A percentile compares a stretch with the other conserved stretches of the same genome.
Conservation (phyloP, 257 asterid species). For the Petrea volubilis region DNA sequence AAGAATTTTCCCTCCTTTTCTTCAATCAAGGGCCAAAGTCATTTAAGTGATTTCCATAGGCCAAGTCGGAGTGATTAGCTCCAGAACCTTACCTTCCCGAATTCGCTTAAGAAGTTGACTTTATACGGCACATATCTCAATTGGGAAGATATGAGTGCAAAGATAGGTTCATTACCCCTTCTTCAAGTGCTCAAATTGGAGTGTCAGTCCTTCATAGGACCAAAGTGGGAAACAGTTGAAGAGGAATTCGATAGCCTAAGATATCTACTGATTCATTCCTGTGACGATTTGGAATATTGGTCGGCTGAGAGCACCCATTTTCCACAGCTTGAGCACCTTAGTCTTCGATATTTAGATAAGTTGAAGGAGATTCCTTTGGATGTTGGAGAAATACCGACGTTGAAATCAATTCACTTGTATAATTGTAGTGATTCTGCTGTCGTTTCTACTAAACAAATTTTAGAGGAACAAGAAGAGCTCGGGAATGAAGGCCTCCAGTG, state of each 20-base stretch:
- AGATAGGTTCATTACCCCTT: too few relatives aligned
- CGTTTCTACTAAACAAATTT: too few relatives aligned
- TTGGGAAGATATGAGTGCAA: too few relatives aligned
- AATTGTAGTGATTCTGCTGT: neutral
- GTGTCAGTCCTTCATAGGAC: too few relatives aligned
- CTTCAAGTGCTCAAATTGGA: too few relatives aligned
- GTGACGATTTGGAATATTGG: neutral
- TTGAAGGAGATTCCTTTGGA: conserved; percentile 24
- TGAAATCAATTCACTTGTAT: neutral
- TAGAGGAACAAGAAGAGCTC: too few relatives aligned
- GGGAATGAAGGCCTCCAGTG: too few relatives aligned
- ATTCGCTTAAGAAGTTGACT: conserved; percentile 8
- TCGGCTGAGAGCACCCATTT: conserved; percentile 11
- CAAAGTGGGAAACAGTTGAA: conserved; percentile 17
- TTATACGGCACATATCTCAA: neutral
- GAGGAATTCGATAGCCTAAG: conserved; percentile 6
- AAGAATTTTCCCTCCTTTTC: neutral
- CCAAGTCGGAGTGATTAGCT: neutral
- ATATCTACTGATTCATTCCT: neutral
- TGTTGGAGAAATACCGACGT: conserved; percentile 15
- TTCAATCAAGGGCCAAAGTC: neutral
- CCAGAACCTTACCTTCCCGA: neutral
- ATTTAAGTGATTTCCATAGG: too few relatives aligned
- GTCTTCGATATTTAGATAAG: fast-evolving
- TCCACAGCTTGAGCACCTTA: conserved; percentile 31